phyloP scores from a whole-genome alignment of 306 rosid genomes.

The Rosa persica region DNA sequence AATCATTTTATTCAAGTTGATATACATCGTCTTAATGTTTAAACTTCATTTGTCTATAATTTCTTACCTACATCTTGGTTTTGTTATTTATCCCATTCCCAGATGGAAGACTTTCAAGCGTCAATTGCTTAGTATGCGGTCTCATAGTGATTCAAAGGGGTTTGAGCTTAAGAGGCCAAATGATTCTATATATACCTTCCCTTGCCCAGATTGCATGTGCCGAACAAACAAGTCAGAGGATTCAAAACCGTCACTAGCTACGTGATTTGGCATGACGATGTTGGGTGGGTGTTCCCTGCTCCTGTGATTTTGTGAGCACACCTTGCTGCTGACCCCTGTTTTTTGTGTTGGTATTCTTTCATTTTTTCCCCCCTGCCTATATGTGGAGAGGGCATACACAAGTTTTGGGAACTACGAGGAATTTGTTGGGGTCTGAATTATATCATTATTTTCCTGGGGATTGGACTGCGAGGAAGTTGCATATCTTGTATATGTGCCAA shows the following conservation, averaged over 20 bases:
- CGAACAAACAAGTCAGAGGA: constrained; percentile 62
- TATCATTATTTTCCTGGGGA: constrained; percentile 49
- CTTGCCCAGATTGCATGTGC: constrained; percentile 99
- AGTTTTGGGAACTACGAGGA: constrained; percentile 46
- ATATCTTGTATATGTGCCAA: constrained; percentile 41
- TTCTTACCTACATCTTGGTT: constrained; percentile 11
- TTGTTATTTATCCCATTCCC: constrained; percentile 43
- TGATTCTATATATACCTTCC: constrained; percentile 89
- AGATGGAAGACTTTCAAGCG: constrained; percentile 95
- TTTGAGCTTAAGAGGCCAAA: constrained; percentile 82
- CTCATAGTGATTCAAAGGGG: constrained; percentile 93
- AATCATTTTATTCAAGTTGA: background rate
- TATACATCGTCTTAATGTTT: background rate
- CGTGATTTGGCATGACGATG: constrained; percentile 45
- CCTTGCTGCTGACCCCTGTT: constrained; percentile 48
- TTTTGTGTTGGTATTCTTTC: constrained; percentile 57
- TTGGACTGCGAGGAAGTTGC: constrained; percentile 44
- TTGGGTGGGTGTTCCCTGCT: constrained; percentile 38
- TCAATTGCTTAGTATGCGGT: constrained; percentile 73
- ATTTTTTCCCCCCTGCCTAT: constrained; percentile 46
- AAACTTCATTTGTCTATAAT: background rate
- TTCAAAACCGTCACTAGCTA: constrained; percentile 45
- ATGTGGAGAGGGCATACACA: constrained; percentile 50
- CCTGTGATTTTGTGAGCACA: constrained; percentile 46
- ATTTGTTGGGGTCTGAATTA: constrained; percentile 51